A percentile compares a stretch with the other conserved stretches of the same genome.
phyloP scores from a whole-genome alignment of 2,329 filamentous ascomycete genomes.

The Xylaria arbuscula region DNA sequence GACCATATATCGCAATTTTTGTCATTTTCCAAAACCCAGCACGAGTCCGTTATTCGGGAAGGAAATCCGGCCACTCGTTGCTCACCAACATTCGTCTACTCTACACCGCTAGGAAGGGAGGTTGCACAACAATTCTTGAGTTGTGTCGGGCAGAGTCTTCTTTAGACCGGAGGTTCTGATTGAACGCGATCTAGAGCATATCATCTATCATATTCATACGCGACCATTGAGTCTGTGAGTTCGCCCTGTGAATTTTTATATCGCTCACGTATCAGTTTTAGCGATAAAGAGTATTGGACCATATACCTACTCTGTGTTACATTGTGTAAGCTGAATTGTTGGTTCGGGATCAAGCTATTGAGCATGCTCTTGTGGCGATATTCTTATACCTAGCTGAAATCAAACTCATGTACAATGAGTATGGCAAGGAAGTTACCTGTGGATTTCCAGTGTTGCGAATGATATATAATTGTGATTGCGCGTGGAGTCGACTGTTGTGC shows the following conservation, averaged over 20 bases:
- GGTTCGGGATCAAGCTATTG: not conserved
- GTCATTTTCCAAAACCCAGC: no score
- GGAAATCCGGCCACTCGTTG: not conserved
- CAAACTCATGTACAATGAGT: no score
- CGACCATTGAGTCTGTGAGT: not conserved
- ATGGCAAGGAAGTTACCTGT: no score
- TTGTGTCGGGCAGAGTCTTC: not conserved
- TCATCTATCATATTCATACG: slow-evolving; percentile 3
- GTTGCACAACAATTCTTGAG: not conserved
- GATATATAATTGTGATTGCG: no score
- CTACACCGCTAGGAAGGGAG: not conserved
- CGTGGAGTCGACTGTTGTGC: no score
- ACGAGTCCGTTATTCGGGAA: no score
- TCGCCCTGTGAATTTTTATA: not conserved
- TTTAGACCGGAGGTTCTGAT: not conserved
- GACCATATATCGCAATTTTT: no score
- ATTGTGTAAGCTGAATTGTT: not conserved
- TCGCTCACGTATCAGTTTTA: not conserved
- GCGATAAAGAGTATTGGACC: not conserved
- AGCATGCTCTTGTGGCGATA: not conserved
- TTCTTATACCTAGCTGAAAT: not conserved
- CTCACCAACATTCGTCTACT: not conserved
- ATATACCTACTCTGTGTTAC: not conserved
- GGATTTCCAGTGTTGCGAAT: no score
- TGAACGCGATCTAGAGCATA: not conserved